Evolutionary conservation across 2,329 filamentous ascomycete species (phyloP).

Genomic region (Mycosphaerella sp.): DNA sequence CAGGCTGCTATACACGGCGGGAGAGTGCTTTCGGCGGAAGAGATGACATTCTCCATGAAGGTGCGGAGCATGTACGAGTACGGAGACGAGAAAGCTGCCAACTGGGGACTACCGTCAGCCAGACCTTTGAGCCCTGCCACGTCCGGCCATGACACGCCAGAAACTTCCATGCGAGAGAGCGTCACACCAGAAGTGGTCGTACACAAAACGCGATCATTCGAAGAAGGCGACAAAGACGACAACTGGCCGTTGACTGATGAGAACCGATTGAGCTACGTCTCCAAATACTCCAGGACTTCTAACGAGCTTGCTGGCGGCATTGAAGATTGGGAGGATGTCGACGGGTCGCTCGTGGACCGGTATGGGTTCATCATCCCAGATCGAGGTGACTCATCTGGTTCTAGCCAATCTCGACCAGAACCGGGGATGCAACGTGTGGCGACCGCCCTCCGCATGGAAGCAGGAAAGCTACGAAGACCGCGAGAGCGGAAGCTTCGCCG

Average conservation of each 20-base stretch:
- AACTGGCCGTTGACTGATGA: constrained; percentile 13
- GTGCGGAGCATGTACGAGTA: constrained; percentile 59
- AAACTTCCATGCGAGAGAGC: constrained; percentile 6
- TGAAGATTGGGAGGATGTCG: constrained; percentile 58
- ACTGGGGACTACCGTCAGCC: constrained; percentile 32
- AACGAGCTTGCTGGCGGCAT: constrained; percentile 56
- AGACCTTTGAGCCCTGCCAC: constrained; percentile 4
- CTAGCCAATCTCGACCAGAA: constrained; percentile 6
- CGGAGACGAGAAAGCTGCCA: constrained; percentile 50
- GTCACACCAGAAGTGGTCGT: constrained; percentile 11
- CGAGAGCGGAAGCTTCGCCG: constrained; percentile 46
- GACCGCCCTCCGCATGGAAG: constrained; percentile 52
- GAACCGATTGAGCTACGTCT: constrained; percentile 17
- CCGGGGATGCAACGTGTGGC: constrained; percentile 51
- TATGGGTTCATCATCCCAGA: constrained; percentile 57
- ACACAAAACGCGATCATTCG: constrained; percentile 7
- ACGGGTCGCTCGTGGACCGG: constrained; percentile 54
- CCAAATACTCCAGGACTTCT: constrained; percentile 38
- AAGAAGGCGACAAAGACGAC: constrained; percentile 3
- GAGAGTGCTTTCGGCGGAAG: constrained; percentile 56
- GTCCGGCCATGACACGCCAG: constrained; percentile 11
- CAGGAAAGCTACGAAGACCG: constrained; percentile 47
- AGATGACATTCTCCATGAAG: constrained; percentile 56
- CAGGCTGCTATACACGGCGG: constrained; percentile 31
- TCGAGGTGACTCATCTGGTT: constrained; percentile 32